phyloP scores from a whole-genome alignment of 2,329 filamentous ascomycete species.

The Diaporthe caulivora region DNA sequence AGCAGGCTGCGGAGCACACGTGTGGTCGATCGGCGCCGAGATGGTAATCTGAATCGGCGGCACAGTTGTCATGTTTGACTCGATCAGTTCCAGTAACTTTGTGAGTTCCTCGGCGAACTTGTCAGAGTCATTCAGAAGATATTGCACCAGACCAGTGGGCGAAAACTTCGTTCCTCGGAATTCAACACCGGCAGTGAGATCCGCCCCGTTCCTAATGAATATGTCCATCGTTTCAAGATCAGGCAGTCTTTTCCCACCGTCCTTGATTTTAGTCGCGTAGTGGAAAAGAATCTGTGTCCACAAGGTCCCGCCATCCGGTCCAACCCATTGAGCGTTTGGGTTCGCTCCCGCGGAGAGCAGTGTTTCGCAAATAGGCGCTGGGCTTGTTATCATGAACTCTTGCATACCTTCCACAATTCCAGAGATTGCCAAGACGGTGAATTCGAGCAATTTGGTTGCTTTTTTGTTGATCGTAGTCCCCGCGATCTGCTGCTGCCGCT shows the following conservation, averaged over 20 bases:
- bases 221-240: background rate
- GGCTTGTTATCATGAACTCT: background rate
- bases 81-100: background rate
- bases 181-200: background rate
- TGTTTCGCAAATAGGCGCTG: background rate
- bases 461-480: background rate
- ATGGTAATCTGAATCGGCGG: background rate
- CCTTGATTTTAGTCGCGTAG: background rate
- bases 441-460: background rate
- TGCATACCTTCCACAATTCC: background rate
- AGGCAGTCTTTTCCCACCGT: background rate
- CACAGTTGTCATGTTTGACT: background rate
- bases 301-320: background rate
- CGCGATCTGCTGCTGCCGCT: accelerated
- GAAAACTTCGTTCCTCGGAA: background rate
- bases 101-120: background rate
- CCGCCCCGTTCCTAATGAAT: background rate
- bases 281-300: background rate
- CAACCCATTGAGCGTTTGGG: background rate
- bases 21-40: background rate
- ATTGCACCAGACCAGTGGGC: background rate
- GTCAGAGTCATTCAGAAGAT: background rate
- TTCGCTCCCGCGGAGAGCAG: background rate
- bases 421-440: background rate
- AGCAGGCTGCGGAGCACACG: background rate